Evolutionary conservation across 176 grass and related monocot genomes (phyloP), one percentile per base, ranked within the genome.

Genomic region (Dendrocalamus sinicus): DNA sequence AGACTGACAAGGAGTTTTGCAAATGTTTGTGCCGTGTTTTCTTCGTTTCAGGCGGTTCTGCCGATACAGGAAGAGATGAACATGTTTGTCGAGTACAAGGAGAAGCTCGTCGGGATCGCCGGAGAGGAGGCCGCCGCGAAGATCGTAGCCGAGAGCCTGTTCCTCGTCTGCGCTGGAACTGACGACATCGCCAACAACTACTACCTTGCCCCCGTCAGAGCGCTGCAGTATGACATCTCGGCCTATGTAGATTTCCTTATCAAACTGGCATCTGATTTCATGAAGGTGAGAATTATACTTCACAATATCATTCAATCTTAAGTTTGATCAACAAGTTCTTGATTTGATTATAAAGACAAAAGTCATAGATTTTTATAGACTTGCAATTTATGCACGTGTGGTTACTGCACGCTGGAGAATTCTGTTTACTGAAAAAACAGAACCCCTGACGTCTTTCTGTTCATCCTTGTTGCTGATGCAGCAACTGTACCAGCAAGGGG

Each of bases 21-120:
- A n/a, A 60, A 60, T 60, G 57, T 4, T 51, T 10, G 59, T 40
- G 64, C 62, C 6, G 0, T 30, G n/a, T 50, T 19, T 58, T 59
- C 14, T 4, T 22, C 70, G 24, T 80, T 91, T 10, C 86, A 91
- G 89, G 62, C 75, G 0, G 89, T 88, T 50, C 53, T 88, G 61
- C 70, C 89, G 57, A 88, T 91, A 68, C 54, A 75, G 50, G 90
- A 89, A 72, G 76, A 89, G 90, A 65, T 91, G 20, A 76, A 89
- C 59, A 57, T 91, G 81, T 89, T 91, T 7, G 69, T 23, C 40
- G 90, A 91, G 86, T 89, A 91, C 86, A 89, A 88, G 76, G 70
- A 77, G 65, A 85, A 44, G 81, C 71, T 91, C 22, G 82, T 52
- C 0, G 82, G 54, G 47, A 43, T 85, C 20, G 61, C 50, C 47